phyloP scores from a whole-genome alignment of 495 filamentous ascomycete species.

The Daldinia bambusicola region DNA sequence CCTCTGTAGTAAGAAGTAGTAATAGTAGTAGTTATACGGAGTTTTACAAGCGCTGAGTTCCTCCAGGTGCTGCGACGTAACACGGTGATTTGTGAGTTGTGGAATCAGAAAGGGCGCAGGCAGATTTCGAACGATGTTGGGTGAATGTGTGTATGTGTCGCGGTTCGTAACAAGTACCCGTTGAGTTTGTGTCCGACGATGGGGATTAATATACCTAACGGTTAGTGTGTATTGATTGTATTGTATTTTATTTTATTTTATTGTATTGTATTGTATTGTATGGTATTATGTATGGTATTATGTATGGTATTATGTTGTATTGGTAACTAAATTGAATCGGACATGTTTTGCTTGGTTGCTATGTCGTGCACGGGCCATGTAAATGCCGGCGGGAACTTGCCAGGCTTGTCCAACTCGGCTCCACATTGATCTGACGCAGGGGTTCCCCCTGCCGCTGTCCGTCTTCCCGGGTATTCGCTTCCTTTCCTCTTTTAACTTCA shows the following conservation, averaged over 20 bases:
- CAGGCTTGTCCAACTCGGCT: not conserved
- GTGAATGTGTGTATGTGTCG: not conserved
- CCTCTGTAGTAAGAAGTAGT: not conserved
- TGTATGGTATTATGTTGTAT: too few species aligned
- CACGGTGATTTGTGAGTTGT: not conserved
- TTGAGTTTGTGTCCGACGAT: conserved; percentile 3
- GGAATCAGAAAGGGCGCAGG: not conserved
- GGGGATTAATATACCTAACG: conserved; percentile 7
- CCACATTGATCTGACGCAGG: conserved; percentile 34
- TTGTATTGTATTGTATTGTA: too few species aligned
- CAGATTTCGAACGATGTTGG: not conserved
- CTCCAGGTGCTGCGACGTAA: not conserved
- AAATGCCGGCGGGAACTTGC: conserved; percentile 5
- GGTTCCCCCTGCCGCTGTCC: conserved; percentile 20
- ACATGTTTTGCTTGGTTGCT: conserved; percentile 43
- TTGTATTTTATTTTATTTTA: too few species aligned
- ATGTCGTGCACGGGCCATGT: conserved; percentile 36
- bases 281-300: too few species aligned
- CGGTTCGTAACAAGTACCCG: not conserved
- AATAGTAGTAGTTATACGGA: not conserved
- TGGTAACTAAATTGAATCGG: conserved; percentile 16
- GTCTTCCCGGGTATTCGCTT: not conserved
- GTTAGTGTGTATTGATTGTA: too few species aligned
- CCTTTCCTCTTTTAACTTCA: not conserved
- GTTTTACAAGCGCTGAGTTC: not conserved